These are phyloP conservation scores for Fusarium miscanthi DNA, from an alignment of 2,329 filamentous ascomycete species.

Conservation along the genomic window DNA sequence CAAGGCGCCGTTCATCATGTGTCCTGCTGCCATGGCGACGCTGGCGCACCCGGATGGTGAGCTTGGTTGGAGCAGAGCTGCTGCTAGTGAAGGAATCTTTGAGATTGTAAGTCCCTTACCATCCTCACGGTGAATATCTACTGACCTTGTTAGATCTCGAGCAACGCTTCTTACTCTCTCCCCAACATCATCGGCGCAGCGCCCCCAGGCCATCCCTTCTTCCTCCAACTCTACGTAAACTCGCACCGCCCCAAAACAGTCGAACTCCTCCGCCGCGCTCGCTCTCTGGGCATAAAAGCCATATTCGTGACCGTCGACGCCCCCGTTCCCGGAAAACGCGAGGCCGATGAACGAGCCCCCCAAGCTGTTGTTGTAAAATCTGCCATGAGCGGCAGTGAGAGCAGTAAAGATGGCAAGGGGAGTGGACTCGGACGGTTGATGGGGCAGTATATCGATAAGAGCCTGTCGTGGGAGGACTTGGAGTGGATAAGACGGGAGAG, in stretches of 20 bases:
- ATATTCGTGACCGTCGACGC: conserved; percentile 66
- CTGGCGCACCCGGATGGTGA: conserved; percentile 74
- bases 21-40: conserved; percentile 72
- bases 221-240: conserved; percentile 65
- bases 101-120: conserved; percentile 35
- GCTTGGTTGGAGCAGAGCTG: conserved; percentile 46
- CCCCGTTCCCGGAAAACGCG: conserved; percentile 66
- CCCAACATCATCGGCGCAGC: conserved; percentile 43
- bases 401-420: conserved; percentile 62
- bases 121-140: rapidly evolving
- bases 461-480: conserved; percentile 64
- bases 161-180: conserved; percentile 44
- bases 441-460: conserved; percentile 62
- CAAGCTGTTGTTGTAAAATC: conserved; percentile 56
- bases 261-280: conserved; percentile 54
- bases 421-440: conserved; percentile 64
- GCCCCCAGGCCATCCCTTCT: conserved; percentile 38
- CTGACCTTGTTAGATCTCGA: conserved; percentile 37
- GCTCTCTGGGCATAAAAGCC: conserved; percentile 61
- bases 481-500: conserved; percentile 61
- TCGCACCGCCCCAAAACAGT: conserved; percentile 60
- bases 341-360: conserved; percentile 65
- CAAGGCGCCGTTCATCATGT: conserved; percentile 70
- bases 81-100: conserved; percentile 44
- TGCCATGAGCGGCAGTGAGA: conserved; percentile 54